Percentiles rank a stretch among this genome's conserved stretches.
These are phyloP conservation scores for Colletotrichum musicola DNA, from an alignment of 2,329 filamentous ascomycete genomes.

Conservation along the genomic window DNA sequence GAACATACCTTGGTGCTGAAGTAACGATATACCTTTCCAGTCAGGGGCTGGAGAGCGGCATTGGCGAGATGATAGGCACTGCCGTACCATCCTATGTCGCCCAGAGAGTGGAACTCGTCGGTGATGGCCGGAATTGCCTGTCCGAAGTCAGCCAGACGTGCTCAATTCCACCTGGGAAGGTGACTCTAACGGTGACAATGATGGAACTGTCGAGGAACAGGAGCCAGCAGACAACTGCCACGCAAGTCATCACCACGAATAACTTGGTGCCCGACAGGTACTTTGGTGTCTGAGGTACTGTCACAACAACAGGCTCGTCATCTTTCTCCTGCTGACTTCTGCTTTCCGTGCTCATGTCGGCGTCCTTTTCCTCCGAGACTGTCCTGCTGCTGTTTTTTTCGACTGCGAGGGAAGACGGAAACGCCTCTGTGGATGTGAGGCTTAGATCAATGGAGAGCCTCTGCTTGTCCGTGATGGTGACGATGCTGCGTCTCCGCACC, in stretches of 20 bases:
- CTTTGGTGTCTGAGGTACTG: neutral
- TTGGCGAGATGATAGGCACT: constrained; percentile 50
- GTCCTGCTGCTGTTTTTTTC: neutral
- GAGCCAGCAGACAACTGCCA: constrained; percentile 41
- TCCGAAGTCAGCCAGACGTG: neutral
- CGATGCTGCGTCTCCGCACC: constrained; percentile 15
- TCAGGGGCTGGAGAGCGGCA: constrained; percentile 46
- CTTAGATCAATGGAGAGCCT: constrained; percentile 8
- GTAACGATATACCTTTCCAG: constrained; percentile 46
- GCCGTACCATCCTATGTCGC: constrained; percentile 61
- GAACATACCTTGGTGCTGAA: constrained; percentile 52
- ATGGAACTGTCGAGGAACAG: constrained; percentile 49
- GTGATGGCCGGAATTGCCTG: constrained; percentile 52
- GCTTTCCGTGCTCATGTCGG: neutral
- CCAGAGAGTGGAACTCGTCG: constrained; percentile 51
- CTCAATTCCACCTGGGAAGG: no score
- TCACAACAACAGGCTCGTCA: neutral
- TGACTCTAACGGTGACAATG: constrained; percentile 50
- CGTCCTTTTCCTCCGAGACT: neutral
- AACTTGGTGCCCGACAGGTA: constrained; percentile 36
- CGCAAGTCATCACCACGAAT: constrained; percentile 41
- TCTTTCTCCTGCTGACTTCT: neutral
- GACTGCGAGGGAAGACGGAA: constrained; percentile 7
- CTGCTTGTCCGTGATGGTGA: constrained; percentile 11
- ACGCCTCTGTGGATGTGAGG: constrained; percentile 27